phyloP scores from a whole-genome alignment of 2,329 filamentous ascomycete genomes.

The Colletotrichum sojae region DNA sequence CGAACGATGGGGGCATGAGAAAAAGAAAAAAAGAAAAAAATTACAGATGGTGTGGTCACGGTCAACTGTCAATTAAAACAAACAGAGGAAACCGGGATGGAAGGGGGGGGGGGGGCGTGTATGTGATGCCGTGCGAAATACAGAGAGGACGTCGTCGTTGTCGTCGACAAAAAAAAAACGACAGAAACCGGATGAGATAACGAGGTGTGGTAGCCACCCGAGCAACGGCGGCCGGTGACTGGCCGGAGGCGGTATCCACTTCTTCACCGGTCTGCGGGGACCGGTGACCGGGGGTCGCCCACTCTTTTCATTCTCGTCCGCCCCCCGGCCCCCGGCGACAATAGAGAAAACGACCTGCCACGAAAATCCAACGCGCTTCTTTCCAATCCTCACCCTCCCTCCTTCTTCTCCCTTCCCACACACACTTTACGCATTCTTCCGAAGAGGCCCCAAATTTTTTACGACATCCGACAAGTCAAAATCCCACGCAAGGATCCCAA shows the following conservation, averaged over 20 bases:
- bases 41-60: background rate
- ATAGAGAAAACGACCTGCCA: background rate
- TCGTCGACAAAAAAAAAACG: constrained; percentile 4
- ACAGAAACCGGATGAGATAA: background rate
- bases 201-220: constrained; percentile 26
- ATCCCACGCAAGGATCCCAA: constrained; percentile 10
- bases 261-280: constrained; percentile 39
- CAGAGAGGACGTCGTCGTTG: background rate
- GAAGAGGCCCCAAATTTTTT: background rate
- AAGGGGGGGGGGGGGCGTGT: background rate
- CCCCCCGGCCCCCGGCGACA: background rate
- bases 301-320: constrained; percentile 4
- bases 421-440: too few relatives aligned
- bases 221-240: constrained; percentile 32
- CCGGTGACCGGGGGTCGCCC: constrained; percentile 36
- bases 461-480: constrained; percentile 37
- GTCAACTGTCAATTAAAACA: constrained; percentile 25
- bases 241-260: constrained; percentile 35
- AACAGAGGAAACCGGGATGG: background rate
- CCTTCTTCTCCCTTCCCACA: background rate
- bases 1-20: background rate
- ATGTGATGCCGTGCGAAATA: background rate
- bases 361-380: background rate
- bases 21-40: constrained; percentile 4
- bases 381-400: background rate